These are phyloP conservation scores for Pseudogymnoascus sp. DNA, from an alignment of 2,329 filamentous ascomycete genomes.

Conservation along the genomic window DNA sequence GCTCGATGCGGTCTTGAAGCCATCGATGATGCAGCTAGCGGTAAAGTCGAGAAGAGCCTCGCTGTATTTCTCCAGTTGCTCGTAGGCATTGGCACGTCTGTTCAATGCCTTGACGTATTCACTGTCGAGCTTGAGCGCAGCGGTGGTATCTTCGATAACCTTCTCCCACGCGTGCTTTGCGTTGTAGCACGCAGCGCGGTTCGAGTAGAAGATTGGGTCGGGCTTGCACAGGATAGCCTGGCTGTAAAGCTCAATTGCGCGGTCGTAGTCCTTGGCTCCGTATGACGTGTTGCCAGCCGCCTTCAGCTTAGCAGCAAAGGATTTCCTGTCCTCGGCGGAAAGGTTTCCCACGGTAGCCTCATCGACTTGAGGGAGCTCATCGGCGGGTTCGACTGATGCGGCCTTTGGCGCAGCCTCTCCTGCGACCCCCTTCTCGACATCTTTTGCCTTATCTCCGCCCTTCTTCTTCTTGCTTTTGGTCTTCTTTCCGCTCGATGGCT, in stretches of 20 bases:
- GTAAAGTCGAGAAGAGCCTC: slow-evolving; percentile 97
- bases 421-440: slow-evolving; percentile 53
- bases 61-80: slow-evolving; percentile 83
- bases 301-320: slow-evolving; percentile 86
- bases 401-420: slow-evolving; percentile 31
- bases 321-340: slow-evolving; percentile 63
- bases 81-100: slow-evolving; percentile 91
- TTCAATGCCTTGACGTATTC: slow-evolving; percentile 98
- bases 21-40: slow-evolving; percentile 97
- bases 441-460: slow-evolving; percentile 49
- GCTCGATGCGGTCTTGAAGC: slow-evolving; percentile 85
- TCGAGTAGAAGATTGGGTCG: slow-evolving; percentile 97
- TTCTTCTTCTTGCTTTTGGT: slow-evolving; percentile 76
- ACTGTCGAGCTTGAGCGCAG: slow-evolving; percentile 84
- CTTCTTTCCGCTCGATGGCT: slow-evolving; percentile 58
- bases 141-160: slow-evolving; percentile 93
- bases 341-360: slow-evolving; percentile 46
- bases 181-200: slow-evolving; percentile 95
- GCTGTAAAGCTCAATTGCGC: slow-evolving; percentile 88
- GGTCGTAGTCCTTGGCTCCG: slow-evolving; percentile 85
- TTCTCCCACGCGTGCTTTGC: slow-evolving; percentile 88
- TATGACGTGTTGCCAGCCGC: slow-evolving; percentile 95
- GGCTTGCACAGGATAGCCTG: slow-evolving; percentile 95
- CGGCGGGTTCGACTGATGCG: slow-evolving; percentile 47
- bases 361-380: slow-evolving; percentile 61